Percentiles rank a stretch among this genome's conserved stretches.
These are phyloP conservation scores for Musa itinerans DNA, from an alignment of 176 grass and related monocot species.

Conservation along the genomic window DNA sequence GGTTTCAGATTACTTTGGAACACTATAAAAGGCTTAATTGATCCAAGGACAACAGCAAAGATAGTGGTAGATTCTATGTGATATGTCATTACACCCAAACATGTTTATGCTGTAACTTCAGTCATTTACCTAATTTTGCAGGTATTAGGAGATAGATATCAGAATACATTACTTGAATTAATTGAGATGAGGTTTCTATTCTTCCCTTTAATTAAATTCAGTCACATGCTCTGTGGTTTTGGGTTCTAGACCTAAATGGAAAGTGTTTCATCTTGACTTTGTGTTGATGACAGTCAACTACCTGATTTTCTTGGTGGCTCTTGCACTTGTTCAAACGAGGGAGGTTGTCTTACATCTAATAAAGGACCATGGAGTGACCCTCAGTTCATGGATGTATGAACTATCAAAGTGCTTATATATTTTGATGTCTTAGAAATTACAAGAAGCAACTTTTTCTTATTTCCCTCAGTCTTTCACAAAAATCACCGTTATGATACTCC, in stretches of 20 bases:
- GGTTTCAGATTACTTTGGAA: slow-evolving; percentile 45
- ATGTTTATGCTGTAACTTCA: slow-evolving; percentile 9
- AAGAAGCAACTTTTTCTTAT: not conserved
- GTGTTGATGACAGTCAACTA: slow-evolving; percentile 29
- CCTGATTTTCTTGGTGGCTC: slow-evolving; percentile 42
- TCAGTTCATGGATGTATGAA: slow-evolving; percentile 22
- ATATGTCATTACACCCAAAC: not conserved
- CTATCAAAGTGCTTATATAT: not conserved
- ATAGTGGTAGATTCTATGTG: slow-evolving; percentile 27
- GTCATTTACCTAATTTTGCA: slow-evolving; percentile 7
- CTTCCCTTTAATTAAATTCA: not conserved
- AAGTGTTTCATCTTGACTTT: not conserved
- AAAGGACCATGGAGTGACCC: slow-evolving; percentile 42
- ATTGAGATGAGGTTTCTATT: slow-evolving; percentile 28
- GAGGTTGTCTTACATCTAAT: slow-evolving; percentile 43
- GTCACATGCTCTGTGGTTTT: not conserved
- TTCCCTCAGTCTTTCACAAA: not conserved
- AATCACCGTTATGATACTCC: not conserved
- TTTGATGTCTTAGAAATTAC: not conserved
- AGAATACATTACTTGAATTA: slow-evolving; percentile 30
- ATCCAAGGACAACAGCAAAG: slow-evolving; percentile 41
- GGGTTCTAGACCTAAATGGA: not conserved
- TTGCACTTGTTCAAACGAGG: slow-evolving; percentile 28
- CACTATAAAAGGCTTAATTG: slow-evolving; percentile 43
- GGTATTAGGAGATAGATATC: slow-evolving; percentile 36